These are phyloP conservation scores for Chlamydomonas applanata DNA, from an alignment of 139 green algal species.

Conservation along the genomic window DNA sequence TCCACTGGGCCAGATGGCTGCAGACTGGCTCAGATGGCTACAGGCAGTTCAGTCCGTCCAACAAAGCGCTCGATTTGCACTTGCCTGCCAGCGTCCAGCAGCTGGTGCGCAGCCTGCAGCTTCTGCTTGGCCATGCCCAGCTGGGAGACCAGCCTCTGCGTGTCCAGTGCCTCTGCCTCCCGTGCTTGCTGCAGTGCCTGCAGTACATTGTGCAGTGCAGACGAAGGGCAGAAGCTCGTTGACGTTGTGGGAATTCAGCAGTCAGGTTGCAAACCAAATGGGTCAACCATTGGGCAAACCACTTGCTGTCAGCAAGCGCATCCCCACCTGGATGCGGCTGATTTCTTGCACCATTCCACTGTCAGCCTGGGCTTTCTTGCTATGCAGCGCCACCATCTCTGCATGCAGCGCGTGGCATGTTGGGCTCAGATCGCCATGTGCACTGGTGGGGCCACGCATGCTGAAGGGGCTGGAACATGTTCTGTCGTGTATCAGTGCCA, in stretches of 20 bases:
- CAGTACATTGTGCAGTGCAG: too few relatives aligned
- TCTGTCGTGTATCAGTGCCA: too few relatives aligned
- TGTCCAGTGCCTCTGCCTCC: not conserved
- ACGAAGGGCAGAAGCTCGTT: too few relatives aligned
- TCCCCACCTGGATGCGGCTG: not conserved
- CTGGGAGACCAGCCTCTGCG: constrained; percentile 5
- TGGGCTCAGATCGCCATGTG: too few relatives aligned
- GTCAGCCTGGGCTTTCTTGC: not conserved
- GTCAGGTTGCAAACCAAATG: too few relatives aligned
- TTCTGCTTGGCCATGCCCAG: constrained; percentile 6
- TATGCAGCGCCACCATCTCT: not conserved
- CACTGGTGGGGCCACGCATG: too few relatives aligned
- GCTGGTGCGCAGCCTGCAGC: not conserved
- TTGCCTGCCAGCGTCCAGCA: not conserved
- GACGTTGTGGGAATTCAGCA: too few relatives aligned
- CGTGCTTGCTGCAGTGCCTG: not conserved
- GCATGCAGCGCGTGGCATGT: not conserved
- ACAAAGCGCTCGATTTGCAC: too few relatives aligned
- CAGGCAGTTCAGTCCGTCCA: too few relatives aligned
- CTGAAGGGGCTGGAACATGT: too few relatives aligned
- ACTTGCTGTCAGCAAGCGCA: not conserved
- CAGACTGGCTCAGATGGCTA: too few relatives aligned
- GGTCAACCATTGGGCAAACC: not conserved
- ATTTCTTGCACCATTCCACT: not conserved
- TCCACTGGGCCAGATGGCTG: too few relatives aligned